A percentile compares a stretch with the other conserved stretches of the same genome.
Conservation (phyloP, 2,329 filamentous ascomycete genomes). For the Aspergillus novofumigatus region DNA sequence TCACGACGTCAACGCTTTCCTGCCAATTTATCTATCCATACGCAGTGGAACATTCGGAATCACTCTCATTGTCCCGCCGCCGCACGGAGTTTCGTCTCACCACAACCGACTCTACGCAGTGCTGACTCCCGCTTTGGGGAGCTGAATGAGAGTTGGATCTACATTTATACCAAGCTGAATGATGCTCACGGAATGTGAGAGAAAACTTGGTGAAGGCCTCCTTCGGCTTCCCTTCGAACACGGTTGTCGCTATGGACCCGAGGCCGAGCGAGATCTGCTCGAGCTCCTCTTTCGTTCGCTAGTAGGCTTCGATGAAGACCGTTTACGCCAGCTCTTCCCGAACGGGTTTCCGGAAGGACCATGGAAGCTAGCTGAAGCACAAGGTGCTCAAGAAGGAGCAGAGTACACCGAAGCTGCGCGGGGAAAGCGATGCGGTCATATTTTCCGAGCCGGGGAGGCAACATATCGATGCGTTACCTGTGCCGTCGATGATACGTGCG, state of each 20-base stretch:
- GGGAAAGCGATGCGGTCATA: conserved; percentile 93
- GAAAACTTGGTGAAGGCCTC: conserved; percentile 77
- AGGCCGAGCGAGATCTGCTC: conserved; percentile 68
- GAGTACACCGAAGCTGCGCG: conserved; percentile 91
- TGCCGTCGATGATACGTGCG: conserved; percentile 90
- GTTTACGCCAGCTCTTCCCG: conserved; percentile 78
- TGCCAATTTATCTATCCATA: background rate
- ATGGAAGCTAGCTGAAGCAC: conserved; percentile 79
- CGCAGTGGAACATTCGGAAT: background rate
- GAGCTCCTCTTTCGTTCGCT: conserved; percentile 82
- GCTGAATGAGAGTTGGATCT: conserved; percentile 24
- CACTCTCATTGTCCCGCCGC: background rate
- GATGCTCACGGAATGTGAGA: conserved; percentile 58
- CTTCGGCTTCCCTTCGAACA: conserved; percentile 70
- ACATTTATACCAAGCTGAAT: conserved; percentile 24
- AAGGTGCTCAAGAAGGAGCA: conserved; percentile 87
- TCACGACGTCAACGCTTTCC: background rate
- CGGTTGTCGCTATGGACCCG: conserved; percentile 69
- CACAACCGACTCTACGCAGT: background rate
- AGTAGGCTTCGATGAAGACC: conserved; percentile 68
- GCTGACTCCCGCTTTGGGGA: conserved; percentile 8
- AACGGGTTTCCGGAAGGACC: conserved; percentile 60
- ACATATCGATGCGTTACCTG: conserved; percentile 94
- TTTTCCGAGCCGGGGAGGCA: conserved; percentile 90
- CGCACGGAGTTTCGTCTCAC: background rate